These are phyloP conservation scores for Aspergillus aculeatus DNA, from an alignment of 2,329 filamentous ascomycete genomes.

Conservation along the genomic window DNA sequence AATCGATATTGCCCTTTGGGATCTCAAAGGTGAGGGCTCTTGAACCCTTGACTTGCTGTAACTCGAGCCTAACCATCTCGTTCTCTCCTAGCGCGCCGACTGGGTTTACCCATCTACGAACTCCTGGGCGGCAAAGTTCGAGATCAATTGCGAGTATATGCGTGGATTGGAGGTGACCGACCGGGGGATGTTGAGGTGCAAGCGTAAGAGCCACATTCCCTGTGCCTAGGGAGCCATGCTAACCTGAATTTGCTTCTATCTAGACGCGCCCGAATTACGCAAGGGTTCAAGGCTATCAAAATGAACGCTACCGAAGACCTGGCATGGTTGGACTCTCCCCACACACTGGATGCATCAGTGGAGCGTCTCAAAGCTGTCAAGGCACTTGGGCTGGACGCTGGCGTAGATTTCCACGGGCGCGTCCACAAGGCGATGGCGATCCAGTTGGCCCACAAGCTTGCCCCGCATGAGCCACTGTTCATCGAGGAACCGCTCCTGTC, in stretches of 20 bases:
- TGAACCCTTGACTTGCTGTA: no score
- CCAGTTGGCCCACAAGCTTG: conserved; percentile 66
- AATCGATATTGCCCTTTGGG: conserved; percentile 78
- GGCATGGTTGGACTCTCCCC: conserved; percentile 73
- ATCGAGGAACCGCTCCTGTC: conserved; percentile 72
- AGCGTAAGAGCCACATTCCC: conserved; percentile 33
- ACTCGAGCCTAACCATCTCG: neutral
- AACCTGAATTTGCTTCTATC: neutral
- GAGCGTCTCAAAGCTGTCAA: conserved; percentile 69
- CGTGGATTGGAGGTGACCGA: conserved; percentile 75
- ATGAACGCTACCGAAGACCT: conserved; percentile 80
- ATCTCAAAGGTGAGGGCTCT: conserved; percentile 60
- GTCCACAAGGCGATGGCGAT: conserved; percentile 78
- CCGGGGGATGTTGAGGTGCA: conserved; percentile 64
- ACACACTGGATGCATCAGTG: conserved; percentile 61
- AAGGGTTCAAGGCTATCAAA: conserved; percentile 56
- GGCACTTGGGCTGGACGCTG: conserved; percentile 67
- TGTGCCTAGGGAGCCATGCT: neutral
- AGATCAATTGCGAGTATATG: conserved; percentile 68
- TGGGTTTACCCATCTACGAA: conserved; percentile 69
- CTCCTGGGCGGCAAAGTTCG: conserved; percentile 72
- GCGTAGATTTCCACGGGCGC: conserved; percentile 77
- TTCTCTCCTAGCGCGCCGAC: conserved; percentile 37
- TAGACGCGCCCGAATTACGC: conserved; percentile 34
- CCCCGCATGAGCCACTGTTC: conserved; percentile 68